Evolutionary conservation across 805 yeast genomes (phyloP).

Genomic region (Citeromyces matritensis): DNA sequence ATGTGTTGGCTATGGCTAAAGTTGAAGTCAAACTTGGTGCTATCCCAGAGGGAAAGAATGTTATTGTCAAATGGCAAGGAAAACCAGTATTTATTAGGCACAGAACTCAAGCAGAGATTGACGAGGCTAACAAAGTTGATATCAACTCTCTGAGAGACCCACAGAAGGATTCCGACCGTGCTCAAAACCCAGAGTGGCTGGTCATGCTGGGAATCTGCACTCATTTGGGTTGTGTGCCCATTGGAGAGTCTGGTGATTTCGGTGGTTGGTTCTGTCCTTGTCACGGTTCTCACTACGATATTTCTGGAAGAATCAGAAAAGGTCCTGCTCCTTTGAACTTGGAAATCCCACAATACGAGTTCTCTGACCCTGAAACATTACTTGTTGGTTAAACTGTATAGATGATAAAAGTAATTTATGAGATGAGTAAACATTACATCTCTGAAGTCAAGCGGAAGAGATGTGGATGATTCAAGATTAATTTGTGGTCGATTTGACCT

Average conservation of each 20-base stretch:
- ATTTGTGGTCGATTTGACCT: background rate
- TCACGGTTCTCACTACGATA: constrained; percentile 99
- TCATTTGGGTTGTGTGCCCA: constrained; percentile 99
- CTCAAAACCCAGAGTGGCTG: constrained; percentile 94
- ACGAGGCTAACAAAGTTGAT: constrained; percentile 83
- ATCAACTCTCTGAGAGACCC: constrained; percentile 81
- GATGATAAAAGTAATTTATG: background rate
- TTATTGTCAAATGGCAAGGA: constrained; percentile 99
- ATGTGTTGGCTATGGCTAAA: constrained; percentile 98
- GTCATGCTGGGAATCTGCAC: constrained; percentile 99
- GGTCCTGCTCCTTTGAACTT: constrained; percentile 99
- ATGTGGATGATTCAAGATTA: background rate
- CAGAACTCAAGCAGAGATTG: constrained; percentile 87
- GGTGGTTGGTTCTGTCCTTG: constrained; percentile 99
- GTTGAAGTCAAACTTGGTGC: constrained; percentile 90
- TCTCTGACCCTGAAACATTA: constrained; percentile 66
- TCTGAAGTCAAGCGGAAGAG: background rate
- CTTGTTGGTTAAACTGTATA: constrained; percentile 59
- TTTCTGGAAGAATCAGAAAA: constrained; percentile 98
- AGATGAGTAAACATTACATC: background rate
- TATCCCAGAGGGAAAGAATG: constrained; percentile 96
- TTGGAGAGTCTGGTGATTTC: constrained; percentile 98
- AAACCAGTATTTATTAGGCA: constrained; percentile 99
- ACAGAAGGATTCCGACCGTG: constrained; percentile 85
- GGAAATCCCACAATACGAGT: constrained; percentile 88